These are phyloP conservation scores for Trametes polyzona DNA, from an alignment of 1,284 basidiomycete species.

Conservation along the genomic window DNA sequence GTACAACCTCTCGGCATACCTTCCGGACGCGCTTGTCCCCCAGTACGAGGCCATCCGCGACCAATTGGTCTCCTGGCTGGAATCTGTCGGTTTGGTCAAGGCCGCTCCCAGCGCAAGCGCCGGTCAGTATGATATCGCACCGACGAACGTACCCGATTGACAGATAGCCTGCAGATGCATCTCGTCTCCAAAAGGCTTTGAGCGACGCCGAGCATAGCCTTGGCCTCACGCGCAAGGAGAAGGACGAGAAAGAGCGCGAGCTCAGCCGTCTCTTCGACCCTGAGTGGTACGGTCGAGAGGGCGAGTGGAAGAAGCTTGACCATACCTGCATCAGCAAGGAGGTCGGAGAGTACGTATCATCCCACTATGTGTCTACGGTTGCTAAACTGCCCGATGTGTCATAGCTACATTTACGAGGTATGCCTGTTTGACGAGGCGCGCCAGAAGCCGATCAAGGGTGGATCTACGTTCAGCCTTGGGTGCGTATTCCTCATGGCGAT, in stretches of 20 bases:
- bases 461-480: constrained; percentile 85
- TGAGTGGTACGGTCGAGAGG: constrained; percentile 77
- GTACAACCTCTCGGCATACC: constrained; percentile 81
- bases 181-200: constrained; percentile 67
- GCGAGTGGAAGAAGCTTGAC: constrained; percentile 97
- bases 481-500: constrained; percentile 41
- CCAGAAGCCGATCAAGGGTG: constrained; percentile 89
- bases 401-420: constrained; percentile 96
- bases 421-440: constrained; percentile 90
- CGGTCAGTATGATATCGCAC: constrained; percentile 38
- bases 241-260: constrained; percentile 53
- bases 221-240: constrained; percentile 48
- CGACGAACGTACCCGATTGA: background rate
- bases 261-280: constrained; percentile 66
- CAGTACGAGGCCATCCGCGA: constrained; percentile 77
- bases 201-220: constrained; percentile 62
- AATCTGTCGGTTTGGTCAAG: constrained; percentile 65
- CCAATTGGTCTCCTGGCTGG: constrained; percentile 65
- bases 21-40: constrained; percentile 83
- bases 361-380: background rate
- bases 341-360: constrained; percentile 79
- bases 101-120: constrained; percentile 41
- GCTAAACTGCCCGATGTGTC: background rate
- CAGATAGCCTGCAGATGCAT: constrained; percentile 44
- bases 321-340: constrained; percentile 81